Evolutionary conservation across 257 asterid species (phyloP).

Genomic region (Solanum chaucha): DNA sequence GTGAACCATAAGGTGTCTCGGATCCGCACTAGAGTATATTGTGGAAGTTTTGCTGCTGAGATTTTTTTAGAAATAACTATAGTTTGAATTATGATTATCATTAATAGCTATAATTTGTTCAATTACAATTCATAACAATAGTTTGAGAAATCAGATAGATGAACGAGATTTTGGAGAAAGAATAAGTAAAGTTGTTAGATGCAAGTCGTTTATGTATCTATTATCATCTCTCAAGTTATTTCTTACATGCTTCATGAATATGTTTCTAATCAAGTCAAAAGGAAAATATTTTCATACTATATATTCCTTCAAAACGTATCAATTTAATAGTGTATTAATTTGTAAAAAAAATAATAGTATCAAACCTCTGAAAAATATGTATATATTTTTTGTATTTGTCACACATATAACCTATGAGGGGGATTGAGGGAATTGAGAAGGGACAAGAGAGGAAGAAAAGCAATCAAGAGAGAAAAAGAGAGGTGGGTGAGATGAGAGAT

Average conservation of each 20-base stretch:
- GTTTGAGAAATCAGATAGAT: background rate
- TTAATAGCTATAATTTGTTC: background rate
- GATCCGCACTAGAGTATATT: background rate
- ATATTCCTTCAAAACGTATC: background rate
- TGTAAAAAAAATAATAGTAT: background rate
- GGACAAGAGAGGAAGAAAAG: no score
- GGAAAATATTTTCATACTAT: background rate
- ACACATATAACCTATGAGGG: no score
- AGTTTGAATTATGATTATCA: background rate
- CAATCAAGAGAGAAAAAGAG: no score
- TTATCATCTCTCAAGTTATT: background rate
- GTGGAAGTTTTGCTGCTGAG: no score
- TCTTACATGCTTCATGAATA: background rate
- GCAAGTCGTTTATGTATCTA: background rate
- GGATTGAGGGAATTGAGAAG: no score
- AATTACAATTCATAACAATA: no score
- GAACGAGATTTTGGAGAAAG: background rate
- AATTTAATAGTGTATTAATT: background rate
- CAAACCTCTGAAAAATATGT: background rate
- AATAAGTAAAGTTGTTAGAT: no score
- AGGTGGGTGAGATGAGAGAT: no score
- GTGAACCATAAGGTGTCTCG: background rate
- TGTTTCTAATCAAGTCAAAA: background rate
- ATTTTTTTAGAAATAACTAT: no score
- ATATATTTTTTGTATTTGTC: background rate